Base-by-base conservation (phyloP, 2,329 filamentous ascomycete species). In the Fusarium succisae region DNA sequence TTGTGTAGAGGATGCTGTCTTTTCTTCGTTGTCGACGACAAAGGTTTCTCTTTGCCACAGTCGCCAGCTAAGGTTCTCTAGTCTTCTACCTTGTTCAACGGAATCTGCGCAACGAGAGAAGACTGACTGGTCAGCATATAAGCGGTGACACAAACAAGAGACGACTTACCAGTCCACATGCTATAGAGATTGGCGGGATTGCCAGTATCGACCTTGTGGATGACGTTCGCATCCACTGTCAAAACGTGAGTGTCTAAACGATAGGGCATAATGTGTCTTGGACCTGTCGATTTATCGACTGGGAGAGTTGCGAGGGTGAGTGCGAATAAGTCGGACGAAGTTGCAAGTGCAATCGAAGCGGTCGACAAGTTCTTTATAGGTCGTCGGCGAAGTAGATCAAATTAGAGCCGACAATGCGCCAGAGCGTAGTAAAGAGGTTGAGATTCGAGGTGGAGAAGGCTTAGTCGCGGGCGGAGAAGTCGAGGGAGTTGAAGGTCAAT, bases 11-110 rank as follows among this genome's bases (percentile, higher is more conserved):
- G 82, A 82, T 74, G 86, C 82, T 77, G 81, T 76, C 77, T 87
- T 86, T 76, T 88, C 86, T 67, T 88, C 92, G 83, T 93, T 95
- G 84, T 95, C 97, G 78, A 98, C 94, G 17, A 83, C 80, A 74
- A 83, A 81, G 50, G 77, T 78, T 82, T 98, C 95, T 79, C 95
- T 90, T 79, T 94, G 97, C 96, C 95, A 98, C 70, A 98, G 86
- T 78, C 96, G 89, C 96, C 96, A 98, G 82, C 93, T 97, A 73
- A 99, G 87, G 85, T 99, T 98, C 83, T 98, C 96, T 81, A 98
- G 87, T 80, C 96, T 89, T 80, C 94, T 91, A 65, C 96, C 96
- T 83, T 98, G 93, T 81, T 98, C 94, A 82, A 98, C 92, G 59
- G 95, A 96, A 80, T 96, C 94, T 80, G 95, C 94, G 83, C 96